Base-by-base conservation (phyloP, 2,329 filamentous ascomycete genomes). In the Magnaporthiopsis incrustans region DNA sequence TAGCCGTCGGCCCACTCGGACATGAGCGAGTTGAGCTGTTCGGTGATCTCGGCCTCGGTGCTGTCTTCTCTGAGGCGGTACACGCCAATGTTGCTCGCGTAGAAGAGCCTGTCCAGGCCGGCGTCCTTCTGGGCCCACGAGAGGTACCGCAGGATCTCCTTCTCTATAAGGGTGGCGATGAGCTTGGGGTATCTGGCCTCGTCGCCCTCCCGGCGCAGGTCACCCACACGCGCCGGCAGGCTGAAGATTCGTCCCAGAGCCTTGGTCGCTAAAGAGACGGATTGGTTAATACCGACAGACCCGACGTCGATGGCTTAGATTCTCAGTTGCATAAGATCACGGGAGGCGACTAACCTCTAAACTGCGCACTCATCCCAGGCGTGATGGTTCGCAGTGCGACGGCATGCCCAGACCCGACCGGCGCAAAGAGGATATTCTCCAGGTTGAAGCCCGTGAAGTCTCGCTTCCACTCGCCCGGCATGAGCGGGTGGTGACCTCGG, bases 51-150 rank as follows among this genome's bases (percentile, higher is more conserved):
- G 32, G 27, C 57, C 35, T 38, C 38, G 8, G 14, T 56, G 35
- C 56, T 56, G n/a, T 60, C 62, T 22, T 38, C 11, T 33, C 50
- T 44, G 22, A 66, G 68, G 61, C 64, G 67, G 65, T 68, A 67
- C 18, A 67, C 68, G n/a, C 64, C 58, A 12, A 70, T 66, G 60
- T 70, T 70, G 63, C 97, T 65, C 67, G 69, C 68, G 18, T 56
- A 64, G 18, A 63, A 66, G 11, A 68, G 61, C 11, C 62, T 64
- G 53, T 69, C 67, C 1, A 77, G 66, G 0, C 71, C 70, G 2
- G 68, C 70, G 64, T 77, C 75, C 30, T 69, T 64, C 32, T 71
- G 65, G 8, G 74, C 71, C 73, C 74, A 76, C 2, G 65, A 66
- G 66, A 73, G 69, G 69, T 76, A 76, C 33, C 65, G 67, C 15